Evolutionary conservation across 192 early-diverging fungal genomes (phyloP).

Genomic region (Haplosporangium gracile): DNA sequence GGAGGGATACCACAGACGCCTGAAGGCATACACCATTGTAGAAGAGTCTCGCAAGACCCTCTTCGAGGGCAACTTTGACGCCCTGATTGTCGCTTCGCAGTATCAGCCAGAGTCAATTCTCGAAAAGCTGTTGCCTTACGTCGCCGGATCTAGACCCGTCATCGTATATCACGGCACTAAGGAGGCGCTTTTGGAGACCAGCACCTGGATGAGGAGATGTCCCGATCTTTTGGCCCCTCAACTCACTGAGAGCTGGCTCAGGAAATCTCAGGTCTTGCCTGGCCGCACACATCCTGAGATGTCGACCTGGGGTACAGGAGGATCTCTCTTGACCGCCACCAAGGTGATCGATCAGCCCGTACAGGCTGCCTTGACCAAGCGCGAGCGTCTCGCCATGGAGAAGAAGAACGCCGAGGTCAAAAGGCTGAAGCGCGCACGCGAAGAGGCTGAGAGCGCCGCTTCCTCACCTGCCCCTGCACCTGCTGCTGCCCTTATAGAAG

Average conservation of each 20-base stretch:
- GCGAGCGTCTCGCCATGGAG: slow-evolving; percentile 44
- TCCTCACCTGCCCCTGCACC: neutral
- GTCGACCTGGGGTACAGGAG: slow-evolving; percentile 81
- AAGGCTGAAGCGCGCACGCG: slow-evolving; percentile 40
- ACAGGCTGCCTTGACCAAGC: slow-evolving; percentile 51
- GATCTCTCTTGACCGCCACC: slow-evolving; percentile 75
- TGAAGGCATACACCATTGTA: slow-evolving; percentile 63
- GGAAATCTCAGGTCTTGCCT: slow-evolving; percentile 89
- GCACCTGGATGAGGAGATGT: slow-evolving; percentile 75
- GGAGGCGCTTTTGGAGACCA: slow-evolving; percentile 74
- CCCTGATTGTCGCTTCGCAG: slow-evolving; percentile 83
- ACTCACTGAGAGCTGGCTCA: slow-evolving; percentile 91
- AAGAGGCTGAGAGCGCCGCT: slow-evolving; percentile 14
- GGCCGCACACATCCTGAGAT: slow-evolving; percentile 86
- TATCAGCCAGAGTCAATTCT: slow-evolving; percentile 83
- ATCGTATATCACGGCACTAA: slow-evolving; percentile 85
- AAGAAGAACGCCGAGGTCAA: slow-evolving; percentile 49
- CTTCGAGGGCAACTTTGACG: slow-evolving; percentile 76
- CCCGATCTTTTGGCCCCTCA: slow-evolving; percentile 83
- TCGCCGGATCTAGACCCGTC: slow-evolving; percentile 89
- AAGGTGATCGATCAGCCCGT: slow-evolving; percentile 63
- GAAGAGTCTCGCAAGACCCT: slow-evolving; percentile 66
- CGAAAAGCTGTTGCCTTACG: slow-evolving; percentile 73
- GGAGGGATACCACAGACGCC: slow-evolving; percentile 65
- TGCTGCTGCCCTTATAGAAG: neutral